These are phyloP conservation scores for Ballota nigra DNA, from an alignment of 257 asterid genomes.

Conservation along the genomic window DNA sequence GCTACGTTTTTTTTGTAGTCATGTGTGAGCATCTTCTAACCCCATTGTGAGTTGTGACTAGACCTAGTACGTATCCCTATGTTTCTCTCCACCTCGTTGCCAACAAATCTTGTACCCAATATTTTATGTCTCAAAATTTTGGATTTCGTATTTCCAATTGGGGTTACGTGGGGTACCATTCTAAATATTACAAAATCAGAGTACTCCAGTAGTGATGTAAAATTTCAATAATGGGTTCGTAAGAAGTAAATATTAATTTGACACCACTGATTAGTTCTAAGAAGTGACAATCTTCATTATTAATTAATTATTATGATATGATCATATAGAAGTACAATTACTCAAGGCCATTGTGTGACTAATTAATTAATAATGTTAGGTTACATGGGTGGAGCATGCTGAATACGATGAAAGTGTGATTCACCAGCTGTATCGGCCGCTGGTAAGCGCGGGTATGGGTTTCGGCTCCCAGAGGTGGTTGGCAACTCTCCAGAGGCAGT, in stretches of 20 bases:
- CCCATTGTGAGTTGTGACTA: constrained; percentile 17
- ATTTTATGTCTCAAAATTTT: constrained; percentile 26
- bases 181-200: background rate
- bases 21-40: constrained; percentile 61
- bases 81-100: constrained; percentile 41
- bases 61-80: constrained; percentile 28
- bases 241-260: too few species aligned
- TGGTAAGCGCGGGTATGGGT: constrained; percentile 73
- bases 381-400: constrained; percentile 87
- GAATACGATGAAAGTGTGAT: constrained; percentile 76
- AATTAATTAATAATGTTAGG: constrained; percentile 29
- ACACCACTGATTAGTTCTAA: too few species aligned
- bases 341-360: background rate
- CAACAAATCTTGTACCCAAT: constrained; percentile 42
- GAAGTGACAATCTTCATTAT: too few species aligned
- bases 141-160: constrained; percentile 1
- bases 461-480: constrained; percentile 90
- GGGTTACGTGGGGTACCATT: constrained; percentile 14
- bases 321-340: too few species aligned
- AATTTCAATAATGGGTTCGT: too few species aligned
- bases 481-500: constrained; percentile 82
- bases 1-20: constrained; percentile 50
- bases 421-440: constrained; percentile 71
- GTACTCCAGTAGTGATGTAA: too few species aligned
- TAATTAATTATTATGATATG: too few species aligned